These are phyloP conservation scores for Aspergillus tanneri DNA, from an alignment of 2,329 filamentous ascomycete genomes.

Conservation along the genomic window DNA sequence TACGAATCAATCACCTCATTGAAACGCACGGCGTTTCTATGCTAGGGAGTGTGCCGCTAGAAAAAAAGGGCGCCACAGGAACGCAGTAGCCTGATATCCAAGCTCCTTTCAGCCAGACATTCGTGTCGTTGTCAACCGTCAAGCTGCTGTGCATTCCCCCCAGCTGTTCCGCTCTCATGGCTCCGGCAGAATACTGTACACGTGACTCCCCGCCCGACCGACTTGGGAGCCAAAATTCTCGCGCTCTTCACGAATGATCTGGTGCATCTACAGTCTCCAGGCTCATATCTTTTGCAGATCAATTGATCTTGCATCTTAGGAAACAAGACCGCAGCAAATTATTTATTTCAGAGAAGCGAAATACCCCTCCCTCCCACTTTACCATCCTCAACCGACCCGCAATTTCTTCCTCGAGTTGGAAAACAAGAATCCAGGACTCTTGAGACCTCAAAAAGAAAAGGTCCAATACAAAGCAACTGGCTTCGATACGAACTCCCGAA, in stretches of 20 bases:
- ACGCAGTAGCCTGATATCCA: too few relatives aligned
- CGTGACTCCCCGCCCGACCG: slow-evolving; percentile 36
- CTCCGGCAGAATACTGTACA: slow-evolving; percentile 23
- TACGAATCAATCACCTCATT: too few relatives aligned
- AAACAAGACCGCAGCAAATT: not conserved
- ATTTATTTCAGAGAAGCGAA: not conserved
- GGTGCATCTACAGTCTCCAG: not conserved
- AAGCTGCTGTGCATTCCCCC: too few relatives aligned
- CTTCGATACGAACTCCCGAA: not conserved
- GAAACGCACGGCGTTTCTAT: too few relatives aligned
- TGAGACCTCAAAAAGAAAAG: not conserved
- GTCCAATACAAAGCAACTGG: not conserved
- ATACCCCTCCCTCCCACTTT: not conserved
- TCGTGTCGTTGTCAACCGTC: not conserved
- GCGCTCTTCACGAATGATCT: not conserved
- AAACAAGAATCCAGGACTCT: not conserved
- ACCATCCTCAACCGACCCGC: not conserved
- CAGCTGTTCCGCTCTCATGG: not conserved
- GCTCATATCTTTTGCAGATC: not conserved
- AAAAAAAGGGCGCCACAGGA: too few relatives aligned
- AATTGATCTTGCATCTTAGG: not conserved
- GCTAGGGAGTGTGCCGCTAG: too few relatives aligned
- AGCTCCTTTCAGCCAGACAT: not conserved
- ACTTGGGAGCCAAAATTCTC: slow-evolving; percentile 20
- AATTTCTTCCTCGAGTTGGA: not conserved